A percentile compares a stretch with the other conserved stretches of the same genome.
Evolutionary conservation across 306 rosid genomes (phyloP).

Genomic region (Acacia confusa): DNA sequence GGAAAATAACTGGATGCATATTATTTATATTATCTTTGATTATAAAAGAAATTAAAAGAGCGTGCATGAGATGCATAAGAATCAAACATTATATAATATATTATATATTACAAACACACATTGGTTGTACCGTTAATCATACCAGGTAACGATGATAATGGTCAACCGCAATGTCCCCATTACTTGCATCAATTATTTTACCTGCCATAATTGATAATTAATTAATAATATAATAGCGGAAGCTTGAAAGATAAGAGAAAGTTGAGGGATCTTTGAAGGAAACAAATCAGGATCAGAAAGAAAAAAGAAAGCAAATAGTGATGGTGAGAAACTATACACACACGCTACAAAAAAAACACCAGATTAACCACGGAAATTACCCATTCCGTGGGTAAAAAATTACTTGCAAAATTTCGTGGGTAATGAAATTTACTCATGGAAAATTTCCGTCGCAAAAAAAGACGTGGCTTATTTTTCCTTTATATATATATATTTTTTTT

Average conservation of each 20-base stretch:
- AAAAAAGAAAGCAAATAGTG: too few species aligned
- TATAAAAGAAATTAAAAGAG: too few species aligned
- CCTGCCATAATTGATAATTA: constrained; percentile 21
- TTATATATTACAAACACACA: neutral
- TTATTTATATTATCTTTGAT: neutral
- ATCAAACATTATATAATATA: neutral
- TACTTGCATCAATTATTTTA: constrained; percentile 26
- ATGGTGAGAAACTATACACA: too few species aligned
- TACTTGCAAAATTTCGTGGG: too few species aligned
- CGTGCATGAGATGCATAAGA: neutral
- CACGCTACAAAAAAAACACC: too few species aligned
- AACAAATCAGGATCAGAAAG: neutral
- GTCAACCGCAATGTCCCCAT: constrained; percentile 38
- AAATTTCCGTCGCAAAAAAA: too few species aligned
- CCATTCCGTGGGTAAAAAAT: too few species aligned
- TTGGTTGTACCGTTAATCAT: neutral
- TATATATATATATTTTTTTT: too few species aligned
- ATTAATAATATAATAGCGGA: neutral
- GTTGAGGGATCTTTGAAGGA: neutral
- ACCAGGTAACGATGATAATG: constrained; percentile 35
- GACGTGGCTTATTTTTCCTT: too few species aligned
- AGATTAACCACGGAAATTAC: too few species aligned
- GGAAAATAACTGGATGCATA: neutral
- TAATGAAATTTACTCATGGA: too few species aligned
- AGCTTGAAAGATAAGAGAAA: neutral